Evolutionary conservation across 306 rosid species (phyloP).

Genomic region (Begonia loranthoides): DNA sequence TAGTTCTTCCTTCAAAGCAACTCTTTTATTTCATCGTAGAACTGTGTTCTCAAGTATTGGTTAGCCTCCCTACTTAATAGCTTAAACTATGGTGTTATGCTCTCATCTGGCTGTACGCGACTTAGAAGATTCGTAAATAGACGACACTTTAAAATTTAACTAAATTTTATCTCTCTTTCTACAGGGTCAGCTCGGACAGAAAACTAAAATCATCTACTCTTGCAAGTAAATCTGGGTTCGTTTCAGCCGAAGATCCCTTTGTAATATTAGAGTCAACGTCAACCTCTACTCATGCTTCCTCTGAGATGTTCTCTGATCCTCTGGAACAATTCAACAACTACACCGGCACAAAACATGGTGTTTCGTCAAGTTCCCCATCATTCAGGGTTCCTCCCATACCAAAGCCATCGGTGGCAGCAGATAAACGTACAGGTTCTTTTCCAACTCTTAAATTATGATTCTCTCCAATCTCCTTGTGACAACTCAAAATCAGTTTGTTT

Average conservation of each 20-base stretch:
- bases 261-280: conserved; percentile 45
- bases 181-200: too few species aligned
- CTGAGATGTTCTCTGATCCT: conserved; percentile 34
- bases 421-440: conserved; percentile 34
- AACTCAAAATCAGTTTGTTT: conserved; percentile 6
- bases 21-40: too few species aligned
- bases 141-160: too few species aligned
- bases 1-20: too few species aligned
- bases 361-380: conserved; percentile 21
- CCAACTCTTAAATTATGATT: conserved; percentile 9
- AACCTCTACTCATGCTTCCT: conserved; percentile 18
- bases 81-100: too few species aligned
- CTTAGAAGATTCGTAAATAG: too few species aligned
- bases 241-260: conserved; percentile 55
- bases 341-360: conserved; percentile 20
- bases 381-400: conserved; percentile 61
- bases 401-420: conserved; percentile 22
- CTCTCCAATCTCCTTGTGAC: conserved; percentile 11
- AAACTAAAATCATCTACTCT: conserved; percentile 9
- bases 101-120: too few species aligned
- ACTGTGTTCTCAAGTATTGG: too few species aligned
- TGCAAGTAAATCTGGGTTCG: conserved; percentile 17
- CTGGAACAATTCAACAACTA: conserved; percentile 37
- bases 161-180: too few species aligned
- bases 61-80: too few species aligned